Evolutionary conservation across 129 eudicot species (phyloP).

Genomic region (Chrysanthemum seticuspe): DNA sequence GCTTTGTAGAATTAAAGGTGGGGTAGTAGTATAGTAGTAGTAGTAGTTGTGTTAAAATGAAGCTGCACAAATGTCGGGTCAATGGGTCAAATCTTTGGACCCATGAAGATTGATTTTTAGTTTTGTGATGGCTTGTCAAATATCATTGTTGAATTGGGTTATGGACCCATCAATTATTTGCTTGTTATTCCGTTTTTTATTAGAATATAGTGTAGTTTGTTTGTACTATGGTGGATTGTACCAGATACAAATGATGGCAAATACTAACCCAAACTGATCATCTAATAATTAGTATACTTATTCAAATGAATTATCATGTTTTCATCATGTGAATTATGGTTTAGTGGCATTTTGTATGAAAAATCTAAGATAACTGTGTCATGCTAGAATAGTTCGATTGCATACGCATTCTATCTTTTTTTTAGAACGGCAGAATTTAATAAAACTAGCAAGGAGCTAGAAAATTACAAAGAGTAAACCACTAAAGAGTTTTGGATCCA

Average conservation of each 20-base stretch:
- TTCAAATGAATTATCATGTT: constrained; percentile 2
- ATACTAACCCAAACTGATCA: constrained; percentile 15
- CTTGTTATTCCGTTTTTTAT: constrained; percentile 20
- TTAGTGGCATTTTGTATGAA: constrained; percentile 1
- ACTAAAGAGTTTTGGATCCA: too few species aligned
- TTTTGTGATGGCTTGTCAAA: constrained; percentile 36
- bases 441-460: too few species aligned
- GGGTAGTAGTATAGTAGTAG: constrained; percentile 13
- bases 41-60: constrained; percentile 25
- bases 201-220: constrained; percentile 28
- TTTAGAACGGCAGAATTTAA: too few species aligned
- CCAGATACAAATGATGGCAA: constrained; percentile 23
- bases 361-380: background rate
- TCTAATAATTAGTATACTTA: constrained; percentile 10
- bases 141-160: constrained; percentile 31
- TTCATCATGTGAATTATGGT: constrained; percentile 17
- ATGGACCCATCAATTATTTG: constrained; percentile 42
- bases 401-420: background rate
- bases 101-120: constrained; percentile 27
- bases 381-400: too few species aligned
- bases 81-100: constrained; percentile 38
- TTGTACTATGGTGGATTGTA: constrained; percentile 33
- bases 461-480: too few species aligned
- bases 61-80: constrained; percentile 30
- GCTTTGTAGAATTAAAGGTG: constrained; percentile 21